Evolutionary conservation across 2,329 filamentous ascomycete species (phyloP).

Genomic region (Diplodia sapinea): DNA sequence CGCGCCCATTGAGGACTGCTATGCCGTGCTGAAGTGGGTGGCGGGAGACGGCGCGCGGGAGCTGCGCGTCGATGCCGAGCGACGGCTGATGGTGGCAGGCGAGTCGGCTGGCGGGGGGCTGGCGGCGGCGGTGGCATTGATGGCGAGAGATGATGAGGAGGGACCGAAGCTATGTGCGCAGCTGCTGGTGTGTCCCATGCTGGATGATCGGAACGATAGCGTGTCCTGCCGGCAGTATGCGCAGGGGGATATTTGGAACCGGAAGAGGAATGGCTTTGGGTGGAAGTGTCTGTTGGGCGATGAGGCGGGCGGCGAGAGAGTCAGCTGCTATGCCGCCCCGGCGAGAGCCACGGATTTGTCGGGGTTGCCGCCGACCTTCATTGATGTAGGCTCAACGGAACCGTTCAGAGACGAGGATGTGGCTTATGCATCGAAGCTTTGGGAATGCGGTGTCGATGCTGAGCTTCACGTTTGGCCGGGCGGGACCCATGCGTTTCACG

Average conservation of each 20-base stretch:
- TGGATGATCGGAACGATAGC: conserved; percentile 53
- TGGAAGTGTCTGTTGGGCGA: conserved; percentile 52
- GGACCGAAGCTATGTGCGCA: conserved; percentile 47
- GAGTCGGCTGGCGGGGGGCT: conserved; percentile 54
- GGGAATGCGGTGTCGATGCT: conserved; percentile 49
- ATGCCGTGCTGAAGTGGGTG: conserved; percentile 49
- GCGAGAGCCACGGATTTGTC: conserved; percentile 42
- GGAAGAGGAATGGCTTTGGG: conserved; percentile 49
- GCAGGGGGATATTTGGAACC: conserved; percentile 46
- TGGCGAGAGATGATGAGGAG: conserved; percentile 44
- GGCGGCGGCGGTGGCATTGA: conserved; percentile 48
- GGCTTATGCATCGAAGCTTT: conserved; percentile 50
- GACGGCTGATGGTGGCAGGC: conserved; percentile 51
- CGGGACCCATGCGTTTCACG: not conserved
- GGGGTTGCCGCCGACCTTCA: conserved; percentile 52
- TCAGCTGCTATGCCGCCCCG: conserved; percentile 48
- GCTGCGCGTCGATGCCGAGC: conserved; percentile 49
- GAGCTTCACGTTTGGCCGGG: conserved; percentile 55
- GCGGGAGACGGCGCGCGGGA: conserved; percentile 43
- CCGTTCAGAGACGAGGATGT: conserved; percentile 53
- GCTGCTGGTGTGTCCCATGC: conserved; percentile 56
- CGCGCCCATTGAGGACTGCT: conserved; percentile 49
- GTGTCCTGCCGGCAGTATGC: conserved; percentile 44
- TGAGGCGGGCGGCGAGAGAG: conserved; percentile 42
- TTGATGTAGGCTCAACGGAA: conserved; percentile 54